Percentiles rank a stretch among this genome's conserved stretches.
These are phyloP conservation scores for Fusarium continuum DNA, from an alignment of 2,329 filamentous ascomycete genomes.

Conservation along the genomic window DNA sequence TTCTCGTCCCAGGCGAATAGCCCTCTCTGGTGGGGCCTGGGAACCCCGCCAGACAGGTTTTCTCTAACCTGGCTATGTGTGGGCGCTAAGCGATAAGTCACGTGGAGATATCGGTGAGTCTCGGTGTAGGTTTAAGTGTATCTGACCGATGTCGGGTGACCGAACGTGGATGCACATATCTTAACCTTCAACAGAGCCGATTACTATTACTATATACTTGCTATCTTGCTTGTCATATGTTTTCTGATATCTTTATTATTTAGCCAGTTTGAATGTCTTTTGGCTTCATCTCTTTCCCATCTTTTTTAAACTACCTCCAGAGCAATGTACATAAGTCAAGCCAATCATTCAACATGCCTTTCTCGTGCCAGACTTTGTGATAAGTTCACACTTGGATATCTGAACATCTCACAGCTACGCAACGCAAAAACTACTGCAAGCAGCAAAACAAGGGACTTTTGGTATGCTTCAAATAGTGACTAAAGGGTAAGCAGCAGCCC, in stretches of 20 bases:
- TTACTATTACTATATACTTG: not conserved
- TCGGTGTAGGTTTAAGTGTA: conserved; percentile 11
- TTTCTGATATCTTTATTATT: not conserved
- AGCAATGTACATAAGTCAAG: too few species aligned
- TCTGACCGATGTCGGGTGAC: too few species aligned
- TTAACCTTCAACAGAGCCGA: not conserved
- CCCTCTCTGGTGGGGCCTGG: conserved; percentile 51
- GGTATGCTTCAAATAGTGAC: conserved; percentile 23
- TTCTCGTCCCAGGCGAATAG: conserved; percentile 49
- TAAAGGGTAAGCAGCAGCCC: conserved; percentile 2
- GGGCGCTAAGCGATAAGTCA: conserved; percentile 56
- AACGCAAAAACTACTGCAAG: not conserved
- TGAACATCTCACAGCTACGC: not conserved
- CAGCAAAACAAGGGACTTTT: conserved; percentile 24
- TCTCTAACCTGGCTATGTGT: conserved; percentile 52
- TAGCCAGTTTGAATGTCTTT: not conserved
- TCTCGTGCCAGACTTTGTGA: not conserved
- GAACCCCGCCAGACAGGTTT: conserved; percentile 49
- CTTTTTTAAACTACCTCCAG: too few species aligned
- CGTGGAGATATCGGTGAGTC: conserved; percentile 22
- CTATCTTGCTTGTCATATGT: not conserved
- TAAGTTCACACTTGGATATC: not conserved
- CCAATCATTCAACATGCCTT: too few species aligned
- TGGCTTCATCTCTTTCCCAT: not conserved
- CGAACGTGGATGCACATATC: not conserved